Evolutionary conservation across 163 green algal species (phyloP), one percentile per base, ranked within the genome.

Genomic region (Chlorella variabilis): DNA sequence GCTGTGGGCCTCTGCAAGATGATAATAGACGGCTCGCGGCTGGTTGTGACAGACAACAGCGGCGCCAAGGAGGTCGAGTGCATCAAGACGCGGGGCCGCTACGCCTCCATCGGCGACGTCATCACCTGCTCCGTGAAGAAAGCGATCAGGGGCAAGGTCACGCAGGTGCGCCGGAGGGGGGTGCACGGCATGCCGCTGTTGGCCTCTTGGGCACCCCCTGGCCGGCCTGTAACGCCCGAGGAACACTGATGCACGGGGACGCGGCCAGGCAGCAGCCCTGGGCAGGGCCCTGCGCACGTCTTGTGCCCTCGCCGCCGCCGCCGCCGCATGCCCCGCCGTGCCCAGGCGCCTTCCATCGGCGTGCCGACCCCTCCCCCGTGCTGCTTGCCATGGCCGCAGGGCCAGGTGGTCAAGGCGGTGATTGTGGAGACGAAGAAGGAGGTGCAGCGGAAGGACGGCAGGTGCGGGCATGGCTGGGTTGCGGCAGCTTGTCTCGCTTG

Each of bases 81-180:
- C 76, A 94, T 94, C 54, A 87, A 91, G 38, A 80, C 82, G 17
- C 87, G 83, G 29, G 79, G 86, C 36, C 39, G 87, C 82, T 83
- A 86, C 71, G 63, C 74, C 27, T 63, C 27, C 29, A 88, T 94
- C 27, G 90, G 90, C 7, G 90, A 94, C 80, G 85, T 89, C n/a
- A 93, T 94, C 83, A 94, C 90, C n/a, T 89, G 89, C 27, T 86
- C 90, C 15, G 84, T 94, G 9, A 93, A 94, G 80, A 89, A 90
- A 39, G 81, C 87, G 34, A 66, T 31, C 33, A 81, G 75, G 31
- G 83, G 83, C n/a, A 89, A 89, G 63, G 83, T 89, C 21, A 59
- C 36, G 15, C 54, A 83, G 78, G 84, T 85, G 29, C 4, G 38
- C 2, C 18, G 45, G 6, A 54, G 7, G 25, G 38, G 38, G 21